Conservation (phyloP, 176 grass and related monocot species). For the Cocos nucifera region DNA sequence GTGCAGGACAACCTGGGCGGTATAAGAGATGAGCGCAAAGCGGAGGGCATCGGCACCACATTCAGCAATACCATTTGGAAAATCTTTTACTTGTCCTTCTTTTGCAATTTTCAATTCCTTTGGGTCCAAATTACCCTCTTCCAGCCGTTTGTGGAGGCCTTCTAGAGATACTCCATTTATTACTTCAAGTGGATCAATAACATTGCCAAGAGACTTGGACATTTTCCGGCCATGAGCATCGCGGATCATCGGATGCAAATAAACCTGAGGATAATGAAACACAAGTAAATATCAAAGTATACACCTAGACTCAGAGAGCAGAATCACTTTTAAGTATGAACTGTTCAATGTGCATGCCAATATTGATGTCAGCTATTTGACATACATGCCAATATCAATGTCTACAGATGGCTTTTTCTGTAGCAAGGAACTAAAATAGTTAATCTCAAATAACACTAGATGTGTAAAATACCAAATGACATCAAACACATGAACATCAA, state of each 20-base stretch:
- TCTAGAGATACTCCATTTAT: slow-evolving; percentile 68
- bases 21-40: slow-evolving; percentile 73
- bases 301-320: neutral
- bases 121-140: slow-evolving; percentile 75
- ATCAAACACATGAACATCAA: no score
- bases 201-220: slow-evolving; percentile 82
- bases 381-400: neutral
- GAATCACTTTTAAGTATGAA: neutral
- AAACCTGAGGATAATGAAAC: slow-evolving; percentile 35
- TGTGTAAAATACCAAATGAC: no score
- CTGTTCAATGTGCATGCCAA: neutral
- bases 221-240: slow-evolving; percentile 85
- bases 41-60: slow-evolving; percentile 90
- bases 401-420: no score
- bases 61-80: slow-evolving; percentile 81
- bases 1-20: slow-evolving; percentile 47
- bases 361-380: no score
- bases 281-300: no score
- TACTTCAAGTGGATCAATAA: slow-evolving; percentile 78
- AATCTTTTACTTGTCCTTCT: slow-evolving; percentile 71
- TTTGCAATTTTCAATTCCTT: slow-evolving; percentile 53
- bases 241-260: slow-evolving; percentile 87
- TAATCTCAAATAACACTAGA: no score
- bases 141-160: slow-evolving; percentile 65
- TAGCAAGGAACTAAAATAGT: no score